Evolutionary conservation across 169 alveolate genomes (phyloP).

Genomic region (Cryptosporidium andersoni): DNA sequence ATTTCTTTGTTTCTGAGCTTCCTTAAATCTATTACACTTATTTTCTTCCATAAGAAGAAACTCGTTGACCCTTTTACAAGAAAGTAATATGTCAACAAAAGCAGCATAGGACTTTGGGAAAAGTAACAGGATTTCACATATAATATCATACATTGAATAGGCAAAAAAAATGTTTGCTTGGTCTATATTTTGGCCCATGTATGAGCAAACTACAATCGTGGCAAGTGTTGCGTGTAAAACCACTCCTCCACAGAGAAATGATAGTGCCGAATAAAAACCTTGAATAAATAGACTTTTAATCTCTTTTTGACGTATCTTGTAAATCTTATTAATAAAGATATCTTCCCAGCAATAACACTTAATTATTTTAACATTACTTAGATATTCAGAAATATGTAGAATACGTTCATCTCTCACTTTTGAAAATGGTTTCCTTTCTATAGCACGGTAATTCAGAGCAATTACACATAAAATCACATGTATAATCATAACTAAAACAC

Average conservation of each 20-base stretch:
- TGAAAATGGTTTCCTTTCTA: conserved; percentile 32
- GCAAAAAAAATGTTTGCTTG: conserved; percentile 67
- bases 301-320: conserved; percentile 42
- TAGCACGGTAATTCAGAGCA: conserved; percentile 19
- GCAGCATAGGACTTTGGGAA: conserved; percentile 66
- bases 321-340: conserved; percentile 21
- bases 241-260: conserved; percentile 41
- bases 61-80: conserved; percentile 58
- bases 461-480: conserved; percentile 26
- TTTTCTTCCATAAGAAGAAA: conserved; percentile 23
- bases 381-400: conserved; percentile 55
- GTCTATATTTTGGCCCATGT: conserved; percentile 13
- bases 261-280: conserved; percentile 20
- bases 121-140: conserved; percentile 28
- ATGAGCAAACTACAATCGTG: conserved; percentile 15
- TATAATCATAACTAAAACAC: conserved; percentile 22
- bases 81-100: conserved; percentile 29
- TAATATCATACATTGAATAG: conserved; percentile 44
- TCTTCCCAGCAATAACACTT: conserved; percentile 73
- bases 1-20: not conserved
- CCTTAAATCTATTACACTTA: not conserved
- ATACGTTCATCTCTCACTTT: conserved; percentile 70
- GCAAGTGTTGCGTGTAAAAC: conserved; percentile 29
- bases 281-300: conserved; percentile 17
- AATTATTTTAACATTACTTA: conserved; percentile 48